Evolutionary conservation across 1,284 basidiomycete genomes (phyloP), one percentile per base, ranked within the genome.

Genomic region (Cutaneotrichosporon sp.): DNA sequence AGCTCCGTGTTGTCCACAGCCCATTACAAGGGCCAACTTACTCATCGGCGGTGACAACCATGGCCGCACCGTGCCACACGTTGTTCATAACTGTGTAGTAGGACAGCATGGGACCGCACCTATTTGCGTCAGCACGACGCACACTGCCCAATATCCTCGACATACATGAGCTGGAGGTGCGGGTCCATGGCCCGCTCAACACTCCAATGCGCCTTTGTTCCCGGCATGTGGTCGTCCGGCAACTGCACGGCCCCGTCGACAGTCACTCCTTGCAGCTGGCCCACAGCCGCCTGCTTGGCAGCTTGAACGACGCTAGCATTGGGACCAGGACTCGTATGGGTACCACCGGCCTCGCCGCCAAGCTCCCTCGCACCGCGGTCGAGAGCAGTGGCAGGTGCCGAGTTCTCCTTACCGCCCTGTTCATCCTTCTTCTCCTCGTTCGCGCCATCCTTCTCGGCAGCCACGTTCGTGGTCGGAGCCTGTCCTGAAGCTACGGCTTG

Each of bases 11-110:
- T n/a, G n/a, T n/a, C n/a, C n/a, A n/a, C n/a, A n/a, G n/a, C n/a
- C n/a, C n/a, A n/a, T n/a, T n/a, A n/a, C 17, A 35, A 25, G 4
- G 4, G 25, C 7, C 10, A 58, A 31, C 65, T 51, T 46, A 67
- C 65, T 57, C 46, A 51, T 67, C 61, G 1, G 57, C 49, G 42
- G 87, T 88, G 56, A 91, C 87, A 49, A 92, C 80, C 71, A 92
- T 74, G n/a, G 83, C 88, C 10, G 86, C 87, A 19, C 91, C 93
- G 61, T 86, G 82, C 88, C 90, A 97, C 26, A 90, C 75, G 14
- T 83, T 83, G 37, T 82, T 74, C 51, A 82, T 77, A 24, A 90
- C 83, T 0, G 90, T 96, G 71, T 97, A 93, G 72, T 94, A 97
- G 56, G 86, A 83, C 59, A 98, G 76, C 35, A 97, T 79, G 11